Percentiles rank a stretch among this genome's conserved stretches.
These are phyloP conservation scores for Pueraria montana DNA, from an alignment of 306 rosid species.

Conservation along the genomic window DNA sequence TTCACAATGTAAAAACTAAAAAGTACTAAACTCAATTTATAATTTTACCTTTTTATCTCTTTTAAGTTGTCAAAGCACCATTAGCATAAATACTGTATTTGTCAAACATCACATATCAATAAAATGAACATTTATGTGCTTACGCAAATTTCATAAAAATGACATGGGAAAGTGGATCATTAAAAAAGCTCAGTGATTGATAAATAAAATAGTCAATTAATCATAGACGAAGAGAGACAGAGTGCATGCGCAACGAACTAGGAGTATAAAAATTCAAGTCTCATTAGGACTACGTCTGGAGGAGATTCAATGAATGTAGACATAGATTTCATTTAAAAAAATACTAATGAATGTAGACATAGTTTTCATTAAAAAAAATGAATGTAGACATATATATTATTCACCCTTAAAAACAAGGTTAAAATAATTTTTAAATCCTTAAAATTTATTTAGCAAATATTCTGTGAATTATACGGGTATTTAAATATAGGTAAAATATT, in stretches of 20 bases:
- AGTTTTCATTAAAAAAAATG: not conserved
- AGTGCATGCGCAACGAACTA: not conserved
- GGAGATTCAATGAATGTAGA: constrained; percentile 14
- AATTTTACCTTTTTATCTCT: not conserved
- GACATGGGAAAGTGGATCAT: not conserved
- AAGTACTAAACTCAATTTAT: not conserved
- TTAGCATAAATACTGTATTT: too few species aligned
- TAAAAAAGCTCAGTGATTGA: not conserved
- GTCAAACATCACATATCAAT: not conserved
- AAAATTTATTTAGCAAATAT: too few species aligned
- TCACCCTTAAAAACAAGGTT: too few species aligned
- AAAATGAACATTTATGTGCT: not conserved
- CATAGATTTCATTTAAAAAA: not conserved
- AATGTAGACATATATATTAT: not conserved
- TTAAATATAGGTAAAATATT: too few species aligned
- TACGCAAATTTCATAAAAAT: not conserved
- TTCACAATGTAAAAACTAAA: not conserved
- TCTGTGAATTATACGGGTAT: too few species aligned
- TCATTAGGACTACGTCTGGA: not conserved
- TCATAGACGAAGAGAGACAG: not conserved
- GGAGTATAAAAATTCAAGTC: not conserved
- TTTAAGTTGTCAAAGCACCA: not conserved
- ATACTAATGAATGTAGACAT: not conserved
- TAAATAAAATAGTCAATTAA: constrained; percentile 7
- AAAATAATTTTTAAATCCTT: too few species aligned